Percentiles rank a stretch among this genome's conserved stretches.
These are phyloP conservation scores for Aureobasidium sp. DNA, from an alignment of 2,329 filamentous ascomycete genomes.

Conservation along the genomic window DNA sequence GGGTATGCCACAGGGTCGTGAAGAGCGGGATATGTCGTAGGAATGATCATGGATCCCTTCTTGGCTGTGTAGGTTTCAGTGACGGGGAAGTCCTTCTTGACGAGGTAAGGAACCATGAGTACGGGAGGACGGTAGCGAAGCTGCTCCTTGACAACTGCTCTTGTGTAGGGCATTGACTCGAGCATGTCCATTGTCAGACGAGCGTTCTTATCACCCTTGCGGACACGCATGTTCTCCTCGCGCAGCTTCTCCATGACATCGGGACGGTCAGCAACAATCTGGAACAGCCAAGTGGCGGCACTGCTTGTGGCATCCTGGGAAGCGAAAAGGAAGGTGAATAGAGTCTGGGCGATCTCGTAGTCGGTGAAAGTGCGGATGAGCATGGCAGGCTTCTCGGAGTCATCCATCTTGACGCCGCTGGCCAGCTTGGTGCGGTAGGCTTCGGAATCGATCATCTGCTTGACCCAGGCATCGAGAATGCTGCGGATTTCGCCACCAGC, in stretches of 20 bases:
- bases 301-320: conserved; percentile 96
- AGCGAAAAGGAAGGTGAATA: conserved; percentile 96
- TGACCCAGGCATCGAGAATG: conserved; percentile 94
- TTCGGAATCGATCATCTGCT: conserved; percentile 78
- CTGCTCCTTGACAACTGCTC: conserved; percentile 83
- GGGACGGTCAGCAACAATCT: conserved; percentile 87
- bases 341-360: conserved; percentile 83
- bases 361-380: conserved; percentile 82
- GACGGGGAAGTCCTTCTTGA: conserved; percentile 92
- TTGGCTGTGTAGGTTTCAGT: conserved; percentile 82
- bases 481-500: conserved; percentile 80
- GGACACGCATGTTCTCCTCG: conserved; percentile 71
- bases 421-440: conserved; percentile 72
- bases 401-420: conserved; percentile 55
- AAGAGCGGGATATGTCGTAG: conserved; percentile 81
- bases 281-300: conserved; percentile 91
- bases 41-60: conserved; percentile 93
- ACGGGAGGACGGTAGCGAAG: conserved; percentile 93
- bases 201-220: conserved; percentile 66
- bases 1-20: conserved; percentile 90
- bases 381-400: conserved; percentile 72
- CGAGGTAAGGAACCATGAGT: conserved; percentile 91
- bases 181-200: conserved; percentile 75
- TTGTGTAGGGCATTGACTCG: conserved; percentile 82
- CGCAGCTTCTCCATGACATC: conserved; percentile 76